Conservation (phyloP, 2,329 filamentous ascomycete genomes). For the Dryadomyces quercivorus region DNA sequence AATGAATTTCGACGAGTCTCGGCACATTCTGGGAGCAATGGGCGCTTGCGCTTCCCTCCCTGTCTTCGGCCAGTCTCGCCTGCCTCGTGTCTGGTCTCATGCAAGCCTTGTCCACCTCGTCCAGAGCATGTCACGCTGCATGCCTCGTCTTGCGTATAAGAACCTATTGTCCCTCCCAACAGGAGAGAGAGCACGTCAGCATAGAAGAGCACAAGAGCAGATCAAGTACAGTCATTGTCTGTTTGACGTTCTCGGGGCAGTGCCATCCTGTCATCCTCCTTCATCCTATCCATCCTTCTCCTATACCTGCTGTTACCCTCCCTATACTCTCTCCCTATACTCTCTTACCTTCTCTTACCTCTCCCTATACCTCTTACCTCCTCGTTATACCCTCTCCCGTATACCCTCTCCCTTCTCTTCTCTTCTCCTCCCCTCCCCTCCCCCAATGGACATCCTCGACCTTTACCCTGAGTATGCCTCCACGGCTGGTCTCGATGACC, state of each 20-base stretch:
- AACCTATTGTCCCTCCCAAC: not conserved
- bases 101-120: no score
- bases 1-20: not conserved
- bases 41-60: not conserved
- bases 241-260: no score
- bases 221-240: not conserved
- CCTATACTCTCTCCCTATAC: no score
- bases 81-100: no score
- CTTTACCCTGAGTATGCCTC: conserved; percentile 22
- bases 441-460: conserved; percentile 8
- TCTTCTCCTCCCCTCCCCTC: not conserved
- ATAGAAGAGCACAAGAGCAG: not conserved
- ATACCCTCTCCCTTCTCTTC: no score
- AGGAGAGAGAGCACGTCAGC: not conserved
- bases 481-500: conserved; percentile 19
- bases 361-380: no score
- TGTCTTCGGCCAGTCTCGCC: not conserved
- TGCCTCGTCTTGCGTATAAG: not conserved
- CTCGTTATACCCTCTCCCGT: no score
- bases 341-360: no score
- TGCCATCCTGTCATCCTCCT: no score
- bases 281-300: no score
- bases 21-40: not conserved
- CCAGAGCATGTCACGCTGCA: no score
- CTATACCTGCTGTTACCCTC: no score